Evolutionary conservation across 371 early-diverging fungal species (phyloP).

Genomic region (Gilbertella persicaria): DNA sequence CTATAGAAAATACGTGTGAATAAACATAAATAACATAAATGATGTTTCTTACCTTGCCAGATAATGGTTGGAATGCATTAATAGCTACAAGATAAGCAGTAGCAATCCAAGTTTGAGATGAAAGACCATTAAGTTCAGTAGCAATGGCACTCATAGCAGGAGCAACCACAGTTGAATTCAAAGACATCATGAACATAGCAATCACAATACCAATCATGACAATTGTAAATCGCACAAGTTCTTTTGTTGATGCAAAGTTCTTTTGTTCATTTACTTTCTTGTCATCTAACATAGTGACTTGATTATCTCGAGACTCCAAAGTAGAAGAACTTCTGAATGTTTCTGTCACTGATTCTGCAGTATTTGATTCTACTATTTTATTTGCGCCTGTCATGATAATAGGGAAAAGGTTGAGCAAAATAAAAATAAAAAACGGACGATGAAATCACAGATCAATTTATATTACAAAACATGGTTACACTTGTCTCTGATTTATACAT

Average conservation of each 20-base stretch:
- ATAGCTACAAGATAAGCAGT: constrained; percentile 56
- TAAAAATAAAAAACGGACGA: background rate
- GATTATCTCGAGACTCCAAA: background rate
- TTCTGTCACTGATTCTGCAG: background rate
- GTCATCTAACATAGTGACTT: background rate
- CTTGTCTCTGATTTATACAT: no score
- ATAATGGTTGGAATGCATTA: constrained; percentile 54
- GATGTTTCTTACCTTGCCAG: constrained; percentile 52
- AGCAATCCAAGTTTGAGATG: constrained; percentile 30
- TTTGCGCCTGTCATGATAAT: background rate
- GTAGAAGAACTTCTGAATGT: background rate
- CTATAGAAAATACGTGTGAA: constrained; percentile 14
- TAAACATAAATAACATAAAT: background rate
- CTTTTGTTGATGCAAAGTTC: constrained; percentile 6
- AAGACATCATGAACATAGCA: constrained; percentile 73
- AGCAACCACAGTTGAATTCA: constrained; percentile 78
- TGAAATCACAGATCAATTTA: background rate
- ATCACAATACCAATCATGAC: constrained; percentile 30
- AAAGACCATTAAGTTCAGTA: constrained; percentile 43
- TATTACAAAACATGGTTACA: background rate
- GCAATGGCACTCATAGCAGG: constrained; percentile 67
- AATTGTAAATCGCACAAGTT: constrained; percentile 3
- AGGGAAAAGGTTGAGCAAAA: background rate
- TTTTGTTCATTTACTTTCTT: background rate
- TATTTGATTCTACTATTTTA: background rate